Base-by-base conservation (phyloP, 331 rosid genomes). In the Acacia pycnantha region DNA sequence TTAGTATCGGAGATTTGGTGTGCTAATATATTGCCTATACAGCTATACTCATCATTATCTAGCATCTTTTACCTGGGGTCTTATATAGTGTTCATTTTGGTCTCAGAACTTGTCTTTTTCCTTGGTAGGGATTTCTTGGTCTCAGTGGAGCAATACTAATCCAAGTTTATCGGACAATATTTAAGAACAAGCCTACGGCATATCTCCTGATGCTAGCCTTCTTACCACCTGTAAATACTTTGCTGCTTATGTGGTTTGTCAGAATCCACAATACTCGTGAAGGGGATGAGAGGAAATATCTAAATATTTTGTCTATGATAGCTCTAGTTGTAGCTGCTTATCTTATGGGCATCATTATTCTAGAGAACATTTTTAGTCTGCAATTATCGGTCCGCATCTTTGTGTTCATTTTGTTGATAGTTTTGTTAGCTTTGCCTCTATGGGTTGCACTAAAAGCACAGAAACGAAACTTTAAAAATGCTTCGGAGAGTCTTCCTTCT, bases 61-160 rank as follows among this genome's bases (percentile, higher is more conserved):
- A 8, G 46, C 73, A 47, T 73, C 71, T 9, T 33, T 46, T 71
- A 19, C 70, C 50, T 46, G 50, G 50, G 12, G 22, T 19, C 61
- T 53, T 21, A 0, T 70, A 79, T 78, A 61, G 79, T 83, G 86
- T 77, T 79, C 71, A 66, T 59, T 81, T 82, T 78, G 53, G 69
- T 64, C 43, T 29, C 75, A 61, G 35, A 54, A 67, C n/a, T 58
- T 65, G 58, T 69, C 53, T 26, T 56, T 26, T 75, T 77, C 73
- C 27, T 73, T 88, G 76, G 1, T 84, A 95, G 98, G 97, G 98
- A 24, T 95, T 90, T 87, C 85, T 88, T 80, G 98, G 98, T 84
- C 91, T 93, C 11, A 89, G 98, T 79, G 97, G 97, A 76, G 98
- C 98, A 80, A 86, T 95, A 74, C 64, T 95, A 61, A 90, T 95